These are phyloP conservation scores for Dictyostelium discoideum DNA, from an alignment of 78 protist species.

Conservation along the genomic window dicty_2.7 NC_007090.3:852001-852500, in stretches of 20 bases:
- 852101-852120: background rate
- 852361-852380: too few relatives aligned
- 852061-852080: background rate
- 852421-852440: background rate
- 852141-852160: background rate
- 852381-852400: background rate
- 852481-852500: too few relatives aligned
- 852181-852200: background rate
- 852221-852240: background rate
- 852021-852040: background rate
- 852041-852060: background rate
- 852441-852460: background rate
- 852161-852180: background rate
- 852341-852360: background rate
- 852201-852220: background rate
- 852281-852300: background rate
- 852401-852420: background rate
- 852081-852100: background rate
- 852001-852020: background rate
- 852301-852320: background rate
- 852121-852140: background rate
- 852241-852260: too few relatives aligned
- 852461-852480: too few relatives aligned
- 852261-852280: background rate
- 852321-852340: background rate